Evolutionary conservation across 2,329 filamentous ascomycete genomes (phyloP).

Genomic region (Calonectria honghensis): DNA sequence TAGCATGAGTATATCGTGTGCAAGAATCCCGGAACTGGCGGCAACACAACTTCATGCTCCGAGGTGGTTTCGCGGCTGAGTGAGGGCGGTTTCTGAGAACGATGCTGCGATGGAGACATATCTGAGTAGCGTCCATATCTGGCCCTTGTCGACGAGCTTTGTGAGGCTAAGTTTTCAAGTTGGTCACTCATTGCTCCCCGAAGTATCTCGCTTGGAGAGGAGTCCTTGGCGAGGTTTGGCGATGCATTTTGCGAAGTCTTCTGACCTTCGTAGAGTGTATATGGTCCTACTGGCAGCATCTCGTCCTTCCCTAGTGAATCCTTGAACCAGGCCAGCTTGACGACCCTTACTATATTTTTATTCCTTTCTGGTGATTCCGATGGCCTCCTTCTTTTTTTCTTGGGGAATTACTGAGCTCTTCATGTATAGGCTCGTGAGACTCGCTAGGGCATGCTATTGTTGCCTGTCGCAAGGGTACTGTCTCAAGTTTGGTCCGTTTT

Average conservation of each 20-base stretch:
- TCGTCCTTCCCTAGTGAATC: constrained; percentile 68
- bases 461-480: constrained; percentile 63
- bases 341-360: constrained; percentile 68
- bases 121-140: constrained; percentile 38
- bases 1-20: constrained; percentile 84
- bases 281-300: constrained; percentile 69
- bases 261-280: constrained; percentile 73
- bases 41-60: constrained; percentile 81
- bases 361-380: neutral
- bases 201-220: constrained; percentile 46
- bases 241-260: constrained; percentile 49
- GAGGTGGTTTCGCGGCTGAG: constrained; percentile 84
- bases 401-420: constrained; percentile 32
- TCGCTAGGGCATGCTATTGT: neutral
- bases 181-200: constrained; percentile 24
- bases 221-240: constrained; percentile 16
- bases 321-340: constrained; percentile 76
- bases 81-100: constrained; percentile 52
- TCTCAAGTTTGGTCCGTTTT: constrained; percentile 77
- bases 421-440: constrained; percentile 7
- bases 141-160: neutral
- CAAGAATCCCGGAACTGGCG: constrained; percentile 80
- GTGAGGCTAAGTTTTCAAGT: constrained; percentile 33
- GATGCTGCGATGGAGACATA: constrained; percentile 19
- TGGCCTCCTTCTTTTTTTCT: constrained; percentile 48